Base-by-base conservation (phyloP, 2,329 filamentous ascomycete genomes). In the Pestalotiopsis sp. region DNA sequence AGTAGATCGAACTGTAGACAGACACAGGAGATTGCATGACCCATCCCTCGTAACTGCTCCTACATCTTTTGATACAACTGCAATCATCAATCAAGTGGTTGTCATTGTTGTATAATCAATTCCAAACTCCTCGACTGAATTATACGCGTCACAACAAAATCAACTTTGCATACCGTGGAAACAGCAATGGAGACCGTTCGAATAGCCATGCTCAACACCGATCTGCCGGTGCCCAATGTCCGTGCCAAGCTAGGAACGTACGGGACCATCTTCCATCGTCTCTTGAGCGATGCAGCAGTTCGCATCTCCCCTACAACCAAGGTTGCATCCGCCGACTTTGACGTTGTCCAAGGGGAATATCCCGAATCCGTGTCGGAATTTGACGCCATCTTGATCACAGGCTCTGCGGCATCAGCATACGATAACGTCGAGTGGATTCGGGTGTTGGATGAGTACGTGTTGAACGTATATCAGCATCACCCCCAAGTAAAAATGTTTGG, bases 341-440 rank as follows among this genome's bases (percentile, higher is more conserved):
- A 83, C 65, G 75, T 78, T 9, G 71, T 77, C 10, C 72, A 70
- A 13, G 71, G 74, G 7, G 71, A 78, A 65, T 78, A 79, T 55
- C 79, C 79, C 2, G 9, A 61, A 1, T 69, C 68, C 0, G 64
- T 78, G 7, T 44, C 69, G 10, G 62, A 73, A 1, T 68, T 79
- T 55, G 74, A 80, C 66, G 75, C 75, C 7, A 71, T 81, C 3
- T 68, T 81, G 1, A 75, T 81, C 64, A 78, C 78, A 2, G 79
- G 79, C 20, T 78, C 78, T 1, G 75, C 39, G 56, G 62, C 20
- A 69, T 77, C 61, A 6, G 61, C 67, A 2, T 66, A 68, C 44
- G 67, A 68, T 60, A 40, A 66, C 24, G 66, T 26, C 1, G 60
- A 52, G 11, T 68, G 64, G 67, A 64, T 68, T 9, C 64, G 40